Evolutionary conservation across 2,329 filamentous ascomycete genomes (phyloP), one percentile per base, ranked within the genome.

Genomic region (Arachnomyces sp.): DNA sequence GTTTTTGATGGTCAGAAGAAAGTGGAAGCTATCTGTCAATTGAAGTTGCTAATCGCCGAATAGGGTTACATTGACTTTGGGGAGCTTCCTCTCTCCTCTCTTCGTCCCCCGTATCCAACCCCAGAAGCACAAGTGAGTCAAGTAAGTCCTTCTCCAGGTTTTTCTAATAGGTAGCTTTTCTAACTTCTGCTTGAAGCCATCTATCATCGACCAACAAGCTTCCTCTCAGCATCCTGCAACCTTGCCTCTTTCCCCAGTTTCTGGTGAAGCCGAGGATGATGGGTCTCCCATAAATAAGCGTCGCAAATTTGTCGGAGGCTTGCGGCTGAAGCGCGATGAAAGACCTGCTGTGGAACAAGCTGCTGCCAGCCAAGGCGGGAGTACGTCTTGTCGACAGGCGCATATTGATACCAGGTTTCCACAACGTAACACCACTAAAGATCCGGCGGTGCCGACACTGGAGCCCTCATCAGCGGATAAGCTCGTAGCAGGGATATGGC

Each of bases 401-500:
- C 50, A 53, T n/a, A 52, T 45, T 32, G 49, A 54, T 17, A 53
- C 51, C 2, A 38, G 52, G 20, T 55, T 55, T 32, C 52, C 53
- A 1, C 51, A 50, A 29, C 52, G 53, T 16, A 48, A 48, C 33
- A 48, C 46, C 12, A 43, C 44, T 12, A 40, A 40, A n/a, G 43
- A 51, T 8, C 41, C 54, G 13, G 39, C 47, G 2, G 58, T 62
- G n/a, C 63, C 65, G 1, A 60, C 60, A 7, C 55, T 71, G 36
- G 63, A 70, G 41, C 68, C 68, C 1, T 70, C 68, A 0, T 70
- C 65, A 3, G 49, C 68, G 12, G 66, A 71, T 43, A 72, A 71
- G 43, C 57, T 72, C 32, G 64, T 72, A 34, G 58, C 62, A 15
- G 69, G 70, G 3, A 70, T 72, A 12, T 73, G 69, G 69, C 64